phyloP scores from a whole-genome alignment of 129 eudicot genomes.

The Pseudognaphalium luteoalbum region DNA sequence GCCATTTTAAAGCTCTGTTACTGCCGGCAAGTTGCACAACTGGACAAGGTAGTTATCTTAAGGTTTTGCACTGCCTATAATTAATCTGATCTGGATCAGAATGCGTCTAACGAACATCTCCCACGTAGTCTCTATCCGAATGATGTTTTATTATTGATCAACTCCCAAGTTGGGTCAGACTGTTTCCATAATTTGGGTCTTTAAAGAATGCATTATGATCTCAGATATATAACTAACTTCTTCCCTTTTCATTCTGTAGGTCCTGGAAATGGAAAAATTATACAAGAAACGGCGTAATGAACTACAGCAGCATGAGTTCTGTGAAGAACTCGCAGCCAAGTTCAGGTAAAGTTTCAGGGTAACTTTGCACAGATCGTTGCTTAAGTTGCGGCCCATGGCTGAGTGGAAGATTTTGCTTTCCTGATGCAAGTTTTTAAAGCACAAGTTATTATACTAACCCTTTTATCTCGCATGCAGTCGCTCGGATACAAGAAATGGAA shows the following conservation, averaged over 20 bases:
- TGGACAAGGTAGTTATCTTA: neutral
- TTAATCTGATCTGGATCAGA: neutral
- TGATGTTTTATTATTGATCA: neutral
- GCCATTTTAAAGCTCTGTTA: neutral
- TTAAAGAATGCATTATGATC: neutral
- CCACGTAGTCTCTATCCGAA: neutral
- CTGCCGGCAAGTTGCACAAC: neutral
- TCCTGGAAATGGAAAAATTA: slow-evolving; percentile 56
- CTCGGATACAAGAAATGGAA: slow-evolving; percentile 36
- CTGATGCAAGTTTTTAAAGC: slow-evolving; percentile 16
- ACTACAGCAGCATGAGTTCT: slow-evolving; percentile 42
- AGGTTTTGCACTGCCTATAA: neutral
- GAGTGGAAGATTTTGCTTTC: slow-evolving; percentile 1
- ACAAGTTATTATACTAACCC: slow-evolving; percentile 1
- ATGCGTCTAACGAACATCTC: neutral
- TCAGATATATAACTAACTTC: neutral
- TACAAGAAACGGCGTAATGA: slow-evolving; percentile 49
- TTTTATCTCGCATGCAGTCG: slow-evolving; percentile 25
- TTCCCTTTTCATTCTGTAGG: slow-evolving; percentile 34
- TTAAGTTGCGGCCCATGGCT: neutral
- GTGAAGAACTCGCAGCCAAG: slow-evolving; percentile 64
- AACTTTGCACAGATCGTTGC: slow-evolving; percentile 1
- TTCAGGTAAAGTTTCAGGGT: slow-evolving; percentile 48
- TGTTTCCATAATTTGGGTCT: neutral
- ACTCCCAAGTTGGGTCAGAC: neutral